Evolutionary conservation across 2,329 filamentous ascomycete genomes (phyloP).

Genomic region (Colletotrichum neosansevieriae): DNA sequence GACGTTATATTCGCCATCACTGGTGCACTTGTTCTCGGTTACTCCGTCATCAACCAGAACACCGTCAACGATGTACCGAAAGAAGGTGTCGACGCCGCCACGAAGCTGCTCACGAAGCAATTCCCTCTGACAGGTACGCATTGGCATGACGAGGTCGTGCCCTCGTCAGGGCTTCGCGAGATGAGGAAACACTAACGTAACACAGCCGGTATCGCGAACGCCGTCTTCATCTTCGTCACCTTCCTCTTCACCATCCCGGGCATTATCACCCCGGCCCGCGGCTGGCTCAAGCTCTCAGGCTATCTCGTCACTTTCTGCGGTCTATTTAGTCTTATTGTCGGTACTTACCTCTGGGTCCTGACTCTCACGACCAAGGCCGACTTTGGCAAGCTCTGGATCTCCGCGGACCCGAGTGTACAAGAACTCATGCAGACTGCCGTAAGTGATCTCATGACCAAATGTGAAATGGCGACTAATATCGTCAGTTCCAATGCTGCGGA

Average conservation of each 20-base stretch:
- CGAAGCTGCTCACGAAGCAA: constrained; percentile 63
- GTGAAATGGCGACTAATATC: constrained; percentile 41
- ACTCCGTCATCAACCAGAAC: constrained; percentile 65
- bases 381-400: constrained; percentile 71
- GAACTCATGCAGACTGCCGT: constrained; percentile 78
- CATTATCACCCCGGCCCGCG: constrained; percentile 74
- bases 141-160: not conserved
- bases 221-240: constrained; percentile 76
- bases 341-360: constrained; percentile 77
- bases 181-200: constrained; percentile 25
- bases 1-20: constrained; percentile 65
- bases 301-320: constrained; percentile 73
- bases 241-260: constrained; percentile 78
- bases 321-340: constrained; percentile 74
- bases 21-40: constrained; percentile 67
- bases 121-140: constrained; percentile 64
- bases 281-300: constrained; percentile 77
- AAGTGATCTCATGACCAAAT: constrained; percentile 46
- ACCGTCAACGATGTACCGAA: constrained; percentile 56
- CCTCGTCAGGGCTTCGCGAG: not conserved
- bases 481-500: constrained; percentile 83
- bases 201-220: constrained; percentile 77
- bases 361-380: constrained; percentile 76
- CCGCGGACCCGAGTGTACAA: constrained; percentile 69
- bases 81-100: constrained; percentile 62